Base-by-base conservation (phyloP, 768 basidiomycete genomes). In the Trametes sanguinea region DNA sequence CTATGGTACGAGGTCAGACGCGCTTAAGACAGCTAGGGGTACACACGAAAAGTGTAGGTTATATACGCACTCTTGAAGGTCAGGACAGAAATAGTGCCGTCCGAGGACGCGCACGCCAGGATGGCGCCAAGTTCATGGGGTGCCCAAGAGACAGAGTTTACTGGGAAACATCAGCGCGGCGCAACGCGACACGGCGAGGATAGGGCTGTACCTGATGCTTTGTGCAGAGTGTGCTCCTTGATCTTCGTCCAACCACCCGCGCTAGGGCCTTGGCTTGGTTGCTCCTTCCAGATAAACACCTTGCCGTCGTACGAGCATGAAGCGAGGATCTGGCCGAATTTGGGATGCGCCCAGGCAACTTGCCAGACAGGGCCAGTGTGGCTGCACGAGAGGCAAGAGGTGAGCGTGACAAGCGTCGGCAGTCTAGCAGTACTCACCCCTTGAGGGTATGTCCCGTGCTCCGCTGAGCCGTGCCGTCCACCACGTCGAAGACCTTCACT, bases 301-400 rank as follows among this genome's bases (percentile, higher is more conserved):
- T 96, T 93, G 48, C 97, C 95, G 68, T 99, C 97, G 74, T 98
- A 98, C 4, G 95, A 97, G 72, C 94, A 96, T n/a, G 93, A 95
- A 32, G 96, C 96, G 55, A 99, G 86, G 69, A 99, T 96, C 64
- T 90, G 87, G 2, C 97, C 97, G 69, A 91, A 99, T 74, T 94
- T 97, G 29, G 97, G 97, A 69, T 99, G 96, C 2, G 92, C 96
- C 97, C 97, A 99, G 27, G 95, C 86, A 53, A 99, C 89, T 69
- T 96, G 94, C 95, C 96, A 98, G 40, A 99, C 95, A 6, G 97
- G 96, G 9, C 96, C 95, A 3, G 92, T 92, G 76, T 98, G 97
- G 43, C 95, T 97, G 65, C 22, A 51, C 46, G 14, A 43, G 14
- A 43, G 14, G 13, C 14, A 55, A 40, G 5, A 56, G 45, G 30